Evolutionary conservation across 78 protist species (phyloP).

Genomic region (Ministeria vibrans): DNA sequence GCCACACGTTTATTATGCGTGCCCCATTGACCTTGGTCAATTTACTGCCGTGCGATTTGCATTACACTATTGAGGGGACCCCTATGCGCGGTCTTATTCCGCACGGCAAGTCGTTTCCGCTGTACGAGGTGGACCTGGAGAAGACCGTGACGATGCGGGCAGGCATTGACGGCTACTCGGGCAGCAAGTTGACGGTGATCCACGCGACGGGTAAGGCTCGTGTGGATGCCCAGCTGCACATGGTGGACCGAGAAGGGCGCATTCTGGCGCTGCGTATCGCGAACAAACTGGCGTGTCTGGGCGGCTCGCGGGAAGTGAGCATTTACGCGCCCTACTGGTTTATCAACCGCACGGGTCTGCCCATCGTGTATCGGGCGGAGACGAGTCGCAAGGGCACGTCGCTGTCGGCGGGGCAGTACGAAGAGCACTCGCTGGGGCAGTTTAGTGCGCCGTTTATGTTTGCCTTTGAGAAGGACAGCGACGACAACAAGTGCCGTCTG

Average conservation of each 20-base stretch:
- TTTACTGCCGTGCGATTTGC: too few species aligned
- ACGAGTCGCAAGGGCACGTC: not conserved
- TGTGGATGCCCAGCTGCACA: too few species aligned
- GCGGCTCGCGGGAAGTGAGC: not conserved
- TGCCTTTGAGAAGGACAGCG: not conserved
- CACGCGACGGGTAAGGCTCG: too few species aligned
- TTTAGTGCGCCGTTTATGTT: not conserved
- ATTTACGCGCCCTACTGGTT: conserved; percentile 10
- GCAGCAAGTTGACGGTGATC: too few species aligned
- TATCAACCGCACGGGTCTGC: conserved; percentile 3
- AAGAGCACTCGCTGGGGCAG: not conserved
- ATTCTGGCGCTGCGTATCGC: not conserved
- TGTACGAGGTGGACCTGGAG: too few species aligned
- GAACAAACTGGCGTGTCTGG: not conserved
- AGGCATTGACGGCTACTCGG: too few species aligned
- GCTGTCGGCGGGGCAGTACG: not conserved
- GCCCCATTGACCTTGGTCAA: too few species aligned
- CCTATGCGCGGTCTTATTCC: too few species aligned
- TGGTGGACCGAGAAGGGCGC: not conserved
- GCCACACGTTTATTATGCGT: too few species aligned
- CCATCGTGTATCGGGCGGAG: not conserved
- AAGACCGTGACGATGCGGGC: too few species aligned
- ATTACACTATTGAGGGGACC: too few species aligned
- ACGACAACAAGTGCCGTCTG: not conserved
- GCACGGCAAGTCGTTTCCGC: too few species aligned